Base-by-base conservation (phyloP, 495 filamentous ascomycete species). In the Xanthoparmelia taractica region DNA sequence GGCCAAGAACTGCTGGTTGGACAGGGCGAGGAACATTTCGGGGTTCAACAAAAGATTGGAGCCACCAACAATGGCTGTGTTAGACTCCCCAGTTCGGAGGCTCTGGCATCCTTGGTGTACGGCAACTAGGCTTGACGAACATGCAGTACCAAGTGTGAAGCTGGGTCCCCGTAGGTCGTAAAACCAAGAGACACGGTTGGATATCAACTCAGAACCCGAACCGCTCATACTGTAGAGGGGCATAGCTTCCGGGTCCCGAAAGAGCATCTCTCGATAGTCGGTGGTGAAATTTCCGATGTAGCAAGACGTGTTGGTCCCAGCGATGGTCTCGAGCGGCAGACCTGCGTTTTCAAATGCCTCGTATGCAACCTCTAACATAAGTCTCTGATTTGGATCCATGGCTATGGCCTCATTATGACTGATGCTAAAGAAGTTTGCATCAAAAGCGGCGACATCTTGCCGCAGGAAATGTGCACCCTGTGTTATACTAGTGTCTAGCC, bases 341-440 rank as follows among this genome's bases (percentile, higher is more conserved):
- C 66, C 62, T 15, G 63, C 66, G 68, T 80, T 82, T 64, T 89
- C 84, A 18, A 88, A 71, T 0, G 79, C 79, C 63, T 88, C 83
- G 55, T 85, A 89, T 17, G 79, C 75, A 3, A 77, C 71, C 66
- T 88, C 86, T 11, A 89, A 74, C n/a, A 85, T 70, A 7, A 84
- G 67, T 15, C 80, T 68, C 59, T 80, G 78, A 57, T 79, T 75
- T 2, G 79, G 79, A 57, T 82, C 79, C 73, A 82, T 78, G 5
- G 68, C 68, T 69, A 65, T 71, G 58, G 82, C 76, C 68, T 85
- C 77, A 61, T 75, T 72, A 17, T 78, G 72, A 15, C 77, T 78
- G 40, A 85, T 80, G 52, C 75, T 77, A 69, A 85, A 85, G 66
- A 85, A 86, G 4, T 62, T 60, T 18, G 76, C 71, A 43, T 81